phyloP scores from a whole-genome alignment of 345 rosid genomes.

The Aquilaria yunnanensis region DNA sequence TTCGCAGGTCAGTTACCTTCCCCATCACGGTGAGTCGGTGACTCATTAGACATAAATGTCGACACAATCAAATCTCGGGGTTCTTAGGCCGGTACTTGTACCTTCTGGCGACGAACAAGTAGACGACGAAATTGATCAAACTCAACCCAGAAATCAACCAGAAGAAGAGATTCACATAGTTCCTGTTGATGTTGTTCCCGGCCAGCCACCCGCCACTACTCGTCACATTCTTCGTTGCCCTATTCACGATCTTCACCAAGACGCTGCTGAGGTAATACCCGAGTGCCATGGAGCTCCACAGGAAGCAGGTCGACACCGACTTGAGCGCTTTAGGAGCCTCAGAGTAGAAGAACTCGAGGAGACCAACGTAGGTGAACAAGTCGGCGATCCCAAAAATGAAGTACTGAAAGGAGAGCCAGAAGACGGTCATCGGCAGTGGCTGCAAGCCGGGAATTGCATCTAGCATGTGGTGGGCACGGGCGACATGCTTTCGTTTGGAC shows the following conservation, averaged over 20 bases:
- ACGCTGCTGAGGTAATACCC: conserved; percentile 46
- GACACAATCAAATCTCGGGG: no score
- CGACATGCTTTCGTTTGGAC: conserved; percentile 43
- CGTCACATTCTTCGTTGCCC: conserved; percentile 22
- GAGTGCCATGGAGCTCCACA: conserved; percentile 51
- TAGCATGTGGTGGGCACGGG: conserved; percentile 39
- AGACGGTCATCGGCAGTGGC: conserved; percentile 40
- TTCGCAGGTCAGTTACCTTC: no score
- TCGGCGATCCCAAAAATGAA: conserved; percentile 53
- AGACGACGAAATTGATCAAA: conserved; percentile 39
- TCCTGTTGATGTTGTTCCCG: conserved; percentile 54
- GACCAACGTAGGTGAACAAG: conserved; percentile 45
- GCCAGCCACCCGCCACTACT: conserved; percentile 46
- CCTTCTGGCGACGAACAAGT: conserved; percentile 32
- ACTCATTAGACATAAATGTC: no score
- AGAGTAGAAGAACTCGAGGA: conserved; percentile 56
- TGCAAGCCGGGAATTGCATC: conserved; percentile 33
- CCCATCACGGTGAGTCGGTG: no score
- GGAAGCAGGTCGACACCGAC: conserved; percentile 42
- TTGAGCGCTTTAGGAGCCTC: conserved; percentile 45
- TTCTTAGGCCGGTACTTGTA: conserved; percentile 36
- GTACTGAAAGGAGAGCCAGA: conserved; percentile 57
- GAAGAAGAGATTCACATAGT: conserved; percentile 48
- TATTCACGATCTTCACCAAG: conserved; percentile 37
- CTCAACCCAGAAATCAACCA: conserved; percentile 40